These are phyloP conservation scores for Cetraspora pellucida DNA, from an alignment of 192 early-diverging fungal genomes.

Conservation along the genomic window DNA sequence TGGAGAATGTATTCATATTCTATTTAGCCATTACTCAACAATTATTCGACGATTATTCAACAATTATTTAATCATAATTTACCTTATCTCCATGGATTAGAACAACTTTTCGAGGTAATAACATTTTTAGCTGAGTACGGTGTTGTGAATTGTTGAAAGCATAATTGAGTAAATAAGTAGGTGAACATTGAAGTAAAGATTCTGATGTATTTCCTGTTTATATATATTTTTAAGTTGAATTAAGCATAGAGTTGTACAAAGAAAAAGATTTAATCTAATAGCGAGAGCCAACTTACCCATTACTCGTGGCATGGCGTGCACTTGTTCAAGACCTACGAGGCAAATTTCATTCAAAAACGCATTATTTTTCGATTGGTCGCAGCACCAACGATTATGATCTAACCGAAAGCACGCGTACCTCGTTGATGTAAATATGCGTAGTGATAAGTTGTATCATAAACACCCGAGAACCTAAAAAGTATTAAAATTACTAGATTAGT, in stretches of 20 bases:
- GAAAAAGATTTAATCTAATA: background rate
- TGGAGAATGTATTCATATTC: background rate
- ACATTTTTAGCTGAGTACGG: constrained; percentile 5
- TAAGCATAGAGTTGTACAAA: no score
- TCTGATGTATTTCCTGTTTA: constrained; percentile 23
- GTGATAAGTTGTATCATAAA: constrained; percentile 50
- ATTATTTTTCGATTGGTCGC: background rate
- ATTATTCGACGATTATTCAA: background rate
- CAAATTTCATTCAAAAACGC: background rate
- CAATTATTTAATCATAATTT: background rate
- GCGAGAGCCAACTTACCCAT: constrained; percentile 15
- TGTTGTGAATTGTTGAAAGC: background rate
- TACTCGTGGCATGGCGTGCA: constrained; percentile 32
- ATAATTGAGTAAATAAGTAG: constrained; percentile 25
- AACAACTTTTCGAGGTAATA: constrained; percentile 24
- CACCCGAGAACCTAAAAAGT: constrained; percentile 43
- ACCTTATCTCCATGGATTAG: constrained; percentile 30
- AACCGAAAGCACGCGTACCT: constrained; percentile 16
- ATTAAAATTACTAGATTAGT: background rate
- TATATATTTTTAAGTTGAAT: no score
- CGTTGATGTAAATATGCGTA: constrained; percentile 49
- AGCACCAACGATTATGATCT: background rate
- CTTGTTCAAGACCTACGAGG: constrained; percentile 31
- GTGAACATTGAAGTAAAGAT: constrained; percentile 33
- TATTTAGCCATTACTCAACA: background rate